A percentile compares a stretch with the other conserved stretches of the same genome.
phyloP scores from a whole-genome alignment of 805 yeast genomes.

The Lachancea sp. region DNA sequence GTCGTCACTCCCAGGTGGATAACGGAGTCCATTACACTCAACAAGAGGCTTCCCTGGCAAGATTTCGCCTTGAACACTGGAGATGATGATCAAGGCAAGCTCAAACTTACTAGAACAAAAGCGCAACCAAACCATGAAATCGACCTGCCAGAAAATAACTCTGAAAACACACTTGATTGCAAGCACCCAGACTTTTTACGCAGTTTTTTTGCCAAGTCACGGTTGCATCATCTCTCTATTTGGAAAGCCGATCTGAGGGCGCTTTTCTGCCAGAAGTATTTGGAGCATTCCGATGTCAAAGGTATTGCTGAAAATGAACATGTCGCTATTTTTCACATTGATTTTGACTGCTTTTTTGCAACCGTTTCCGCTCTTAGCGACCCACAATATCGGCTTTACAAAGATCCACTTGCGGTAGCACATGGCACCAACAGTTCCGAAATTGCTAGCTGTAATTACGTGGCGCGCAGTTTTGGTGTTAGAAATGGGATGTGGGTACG shows the following conservation, averaged over 20 bases:
- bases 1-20: conserved; percentile 86
- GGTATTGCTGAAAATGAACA: conserved; percentile 6
- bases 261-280: conserved; percentile 48
- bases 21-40: conserved; percentile 48
- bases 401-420: conserved; percentile 57
- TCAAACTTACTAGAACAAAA: neutral
- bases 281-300: conserved; percentile 19
- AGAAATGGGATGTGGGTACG: conserved; percentile 87
- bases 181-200: conserved; percentile 69
- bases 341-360: conserved; percentile 92
- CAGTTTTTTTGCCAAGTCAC: conserved; percentile 69
- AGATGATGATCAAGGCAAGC: conserved; percentile 48
- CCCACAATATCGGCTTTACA: conserved; percentile 34
- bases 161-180: conserved; percentile 42
- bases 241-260: conserved; percentile 75
- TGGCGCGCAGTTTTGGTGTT: conserved; percentile 73
- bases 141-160: neutral
- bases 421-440: conserved; percentile 53
- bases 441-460: conserved; percentile 87
- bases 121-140: neutral
- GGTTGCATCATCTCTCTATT: conserved; percentile 80
- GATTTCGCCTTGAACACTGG: conserved; percentile 45
- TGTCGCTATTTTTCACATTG: conserved; percentile 62
- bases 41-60: conserved; percentile 60
- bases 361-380: conserved; percentile 64